Conservation (phyloP, 768 basidiomycete species). For the Scleroderma bovista region DNA sequence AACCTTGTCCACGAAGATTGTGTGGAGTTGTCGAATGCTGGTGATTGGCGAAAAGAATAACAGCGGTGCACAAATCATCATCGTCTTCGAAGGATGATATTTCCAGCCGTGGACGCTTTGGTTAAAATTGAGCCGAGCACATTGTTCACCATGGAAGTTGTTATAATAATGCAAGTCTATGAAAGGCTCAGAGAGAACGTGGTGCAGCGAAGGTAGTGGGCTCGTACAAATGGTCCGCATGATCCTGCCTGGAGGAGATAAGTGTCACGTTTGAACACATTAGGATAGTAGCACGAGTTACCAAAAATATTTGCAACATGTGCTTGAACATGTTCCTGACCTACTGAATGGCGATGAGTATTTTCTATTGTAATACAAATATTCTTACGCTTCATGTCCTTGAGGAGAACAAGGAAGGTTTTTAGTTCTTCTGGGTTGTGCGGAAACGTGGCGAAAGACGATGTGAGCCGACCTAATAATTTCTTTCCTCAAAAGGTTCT, state of each 20-base stretch:
- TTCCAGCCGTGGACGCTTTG: conserved; percentile 27
- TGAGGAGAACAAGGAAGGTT: conserved; percentile 20
- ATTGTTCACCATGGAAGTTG: conserved; percentile 40
- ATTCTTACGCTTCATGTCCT: conserved; percentile 19
- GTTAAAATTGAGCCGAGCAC: conserved; percentile 35
- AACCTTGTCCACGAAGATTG: conserved; percentile 44
- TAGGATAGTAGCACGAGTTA: conserved; percentile 1
- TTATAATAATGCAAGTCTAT: conserved; percentile 32
- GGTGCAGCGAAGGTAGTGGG: neutral
- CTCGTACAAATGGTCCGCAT: conserved; percentile 26
- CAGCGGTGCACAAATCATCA: conserved; percentile 35
- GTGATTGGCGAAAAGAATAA: conserved; percentile 48
- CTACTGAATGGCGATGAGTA: conserved; percentile 9
- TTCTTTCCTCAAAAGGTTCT: neutral
- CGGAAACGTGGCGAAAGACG: conserved; percentile 18
- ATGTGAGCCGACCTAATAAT: conserved; percentile 23
- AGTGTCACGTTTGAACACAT: neutral
- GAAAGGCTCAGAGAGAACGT: neutral
- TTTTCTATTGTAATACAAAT: neutral
- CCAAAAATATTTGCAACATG: conserved; percentile 20
- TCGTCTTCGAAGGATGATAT: conserved; percentile 31
- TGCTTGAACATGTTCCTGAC: conserved; percentile 2
- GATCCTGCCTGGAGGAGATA: conserved; percentile 21
- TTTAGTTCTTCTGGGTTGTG: conserved; percentile 13
- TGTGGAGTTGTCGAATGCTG: conserved; percentile 40